These are phyloP conservation scores for Eurotiales sp. DNA, from an alignment of 2,329 filamentous ascomycete species.

Conservation along the genomic window DNA sequence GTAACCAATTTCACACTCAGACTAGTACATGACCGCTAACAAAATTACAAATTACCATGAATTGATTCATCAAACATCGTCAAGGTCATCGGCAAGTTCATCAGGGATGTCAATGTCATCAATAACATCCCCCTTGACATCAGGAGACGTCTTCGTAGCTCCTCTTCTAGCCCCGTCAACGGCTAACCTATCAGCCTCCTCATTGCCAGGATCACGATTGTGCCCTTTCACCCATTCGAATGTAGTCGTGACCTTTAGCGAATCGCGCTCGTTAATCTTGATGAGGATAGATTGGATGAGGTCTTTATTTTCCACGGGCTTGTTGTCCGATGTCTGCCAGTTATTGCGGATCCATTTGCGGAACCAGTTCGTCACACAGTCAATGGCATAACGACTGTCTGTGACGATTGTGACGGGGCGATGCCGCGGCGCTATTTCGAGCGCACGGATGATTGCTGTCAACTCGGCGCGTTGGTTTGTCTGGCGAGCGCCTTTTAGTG, in stretches of 20 bases:
- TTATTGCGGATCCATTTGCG: constrained; percentile 68
- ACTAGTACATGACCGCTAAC: background rate
- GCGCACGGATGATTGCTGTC: constrained; percentile 76
- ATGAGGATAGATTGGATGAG: constrained; percentile 69
- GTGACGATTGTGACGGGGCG: constrained; percentile 72
- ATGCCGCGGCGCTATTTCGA: constrained; percentile 68
- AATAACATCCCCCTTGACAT: background rate
- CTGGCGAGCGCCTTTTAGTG: constrained; percentile 68
- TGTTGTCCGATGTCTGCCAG: constrained; percentile 71
- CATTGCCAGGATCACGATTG: constrained; percentile 66
- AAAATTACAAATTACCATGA: background rate
- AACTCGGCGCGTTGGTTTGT: constrained; percentile 97
- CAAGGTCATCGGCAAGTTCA: constrained; percentile 12
- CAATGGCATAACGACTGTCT: constrained; percentile 89
- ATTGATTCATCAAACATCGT: constrained; percentile 8
- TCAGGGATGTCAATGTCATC: constrained; percentile 8
- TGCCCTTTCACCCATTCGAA: constrained; percentile 94
- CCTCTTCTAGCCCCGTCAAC: constrained; percentile 58
- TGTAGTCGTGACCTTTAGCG: constrained; percentile 57
- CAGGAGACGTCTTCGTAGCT: constrained; percentile 18
- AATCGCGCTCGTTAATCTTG: constrained; percentile 66
- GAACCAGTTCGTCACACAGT: constrained; percentile 84
- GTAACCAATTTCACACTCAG: too few species aligned
- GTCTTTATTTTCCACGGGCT: constrained; percentile 81
- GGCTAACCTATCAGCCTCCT: constrained; percentile 74